phyloP scores from a whole-genome alignment of 148 eudicot species.

The Cornus suecica region DNA sequence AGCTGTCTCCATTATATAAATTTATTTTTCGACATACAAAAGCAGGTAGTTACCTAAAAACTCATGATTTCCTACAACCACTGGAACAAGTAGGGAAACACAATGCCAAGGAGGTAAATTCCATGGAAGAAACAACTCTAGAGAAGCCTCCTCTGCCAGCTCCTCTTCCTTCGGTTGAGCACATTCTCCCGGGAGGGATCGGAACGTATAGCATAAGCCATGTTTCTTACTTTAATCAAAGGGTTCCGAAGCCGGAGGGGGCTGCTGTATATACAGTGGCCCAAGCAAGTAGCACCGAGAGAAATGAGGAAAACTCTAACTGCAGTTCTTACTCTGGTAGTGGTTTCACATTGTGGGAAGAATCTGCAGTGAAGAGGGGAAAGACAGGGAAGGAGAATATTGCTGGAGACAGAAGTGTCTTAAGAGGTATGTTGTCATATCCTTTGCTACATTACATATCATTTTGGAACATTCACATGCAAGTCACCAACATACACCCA shows the following conservation, averaged over 20 bases:
- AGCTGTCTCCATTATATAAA: not conserved
- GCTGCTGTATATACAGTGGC: conserved; percentile 39
- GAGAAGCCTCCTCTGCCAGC: conserved; percentile 55
- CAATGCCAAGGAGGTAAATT: conserved; percentile 44
- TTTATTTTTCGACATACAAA: not conserved
- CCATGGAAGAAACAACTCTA: conserved; percentile 27
- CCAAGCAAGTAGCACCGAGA: conserved; percentile 48
- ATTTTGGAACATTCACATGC: not conserved
- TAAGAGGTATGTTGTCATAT: conserved; percentile 48
- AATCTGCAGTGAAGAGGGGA: conserved; percentile 67
- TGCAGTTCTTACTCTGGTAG: conserved; percentile 75
- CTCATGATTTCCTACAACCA: conserved; percentile 91
- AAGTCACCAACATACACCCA: not conserved
- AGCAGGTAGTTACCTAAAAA: conserved; percentile 59
- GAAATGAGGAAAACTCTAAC: conserved; percentile 66
- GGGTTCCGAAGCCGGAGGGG: conserved; percentile 65
- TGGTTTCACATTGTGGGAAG: conserved; percentile 91
- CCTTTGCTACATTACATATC: not conserved
- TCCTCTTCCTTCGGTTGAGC: conserved; percentile 51
- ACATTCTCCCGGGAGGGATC: conserved; percentile 74
- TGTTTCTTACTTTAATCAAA: conserved; percentile 57
- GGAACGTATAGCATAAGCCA: conserved; percentile 78
- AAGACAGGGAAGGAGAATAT: conserved; percentile 85
- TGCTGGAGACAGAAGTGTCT: conserved; percentile 31
- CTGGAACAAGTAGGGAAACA: conserved; percentile 57